Evolutionary conservation across 163 green algal genomes (phyloP), one percentile per base, ranked within the genome.

Genomic region (Scenedesmus sp.): DNA sequence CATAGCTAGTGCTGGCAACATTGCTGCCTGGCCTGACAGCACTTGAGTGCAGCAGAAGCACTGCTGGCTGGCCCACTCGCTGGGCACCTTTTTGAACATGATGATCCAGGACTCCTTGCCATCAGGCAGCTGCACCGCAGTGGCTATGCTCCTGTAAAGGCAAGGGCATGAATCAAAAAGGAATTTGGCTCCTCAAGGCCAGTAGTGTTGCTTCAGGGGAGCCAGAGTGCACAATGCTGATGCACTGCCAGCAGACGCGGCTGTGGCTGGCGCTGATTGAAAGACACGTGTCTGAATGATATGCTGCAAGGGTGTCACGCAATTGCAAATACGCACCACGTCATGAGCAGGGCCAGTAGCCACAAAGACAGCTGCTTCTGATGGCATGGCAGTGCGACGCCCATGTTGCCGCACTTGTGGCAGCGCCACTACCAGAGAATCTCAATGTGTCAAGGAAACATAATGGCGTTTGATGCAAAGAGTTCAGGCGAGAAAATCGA

Each of bases 31-130:
- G 20, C 4, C 16, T 81, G 13, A 54, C 6, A 18, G 70, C 70
- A 34, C 6, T 15, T 10, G 20, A 34, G 20, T n/a, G 5, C 9
- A 9, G 70, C 70, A 81, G 2, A 34, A 6, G 16, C 18, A n/a
- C 74, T 82, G n/a, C 8, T 52, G n/a, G n/a, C 70, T 54, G 70
- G 16, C 34, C 34, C 34, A 46, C 34, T 46, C 34, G 34, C 34
- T 46, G 34, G 15, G 74, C 74, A 56, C 88, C 60, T 91, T 91
- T 16, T 87, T 91, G 34, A 79, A 87, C 88, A 87, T 66, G 10
- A 91, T 23, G 12, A 91, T 82, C 88, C 88, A 91, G 10, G 76
- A 60, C 59, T 91, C 88, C 18, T 64, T 81, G 76, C 88, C 88
- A 85, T 91, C 88, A 76, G 83, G 8, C 16, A 76, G 66, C 16